phyloP scores from a whole-genome alignment of 768 basidiomycete species.

The Paxillus ammoniavirescens region DNA sequence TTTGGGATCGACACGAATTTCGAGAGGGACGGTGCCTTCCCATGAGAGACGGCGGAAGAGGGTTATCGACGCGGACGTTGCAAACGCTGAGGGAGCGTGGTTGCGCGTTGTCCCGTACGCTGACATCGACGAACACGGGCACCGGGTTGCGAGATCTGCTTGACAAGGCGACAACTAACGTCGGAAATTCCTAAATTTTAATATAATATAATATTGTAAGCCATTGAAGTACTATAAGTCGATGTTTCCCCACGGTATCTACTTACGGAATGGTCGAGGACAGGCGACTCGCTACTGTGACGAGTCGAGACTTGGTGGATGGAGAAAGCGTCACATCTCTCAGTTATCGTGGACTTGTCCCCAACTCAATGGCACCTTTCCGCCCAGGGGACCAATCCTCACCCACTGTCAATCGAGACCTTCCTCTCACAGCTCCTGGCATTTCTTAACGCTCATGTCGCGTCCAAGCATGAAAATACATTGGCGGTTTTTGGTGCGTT shows the following conservation, averaged over 20 bases:
- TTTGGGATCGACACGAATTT: constrained; percentile 85
- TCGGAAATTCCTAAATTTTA: too few relatives aligned
- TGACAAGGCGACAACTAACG: too few relatives aligned
- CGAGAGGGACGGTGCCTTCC: constrained; percentile 88
- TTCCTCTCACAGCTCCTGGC: constrained; percentile 87
- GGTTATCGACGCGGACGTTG: constrained; percentile 63
- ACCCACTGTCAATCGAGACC: constrained; percentile 59
- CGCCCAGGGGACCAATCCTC: constrained; percentile 43
- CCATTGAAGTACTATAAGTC: too few relatives aligned
- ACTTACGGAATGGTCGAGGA: too few relatives aligned
- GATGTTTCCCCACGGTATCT: too few relatives aligned
- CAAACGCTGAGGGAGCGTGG: constrained; percentile 43
- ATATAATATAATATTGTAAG: too few relatives aligned
- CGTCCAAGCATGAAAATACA: constrained; percentile 86
- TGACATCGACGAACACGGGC: constrained; percentile 38
- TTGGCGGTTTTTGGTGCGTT: constrained; percentile 91
- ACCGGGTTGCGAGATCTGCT: neutral
- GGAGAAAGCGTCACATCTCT: constrained; percentile 63
- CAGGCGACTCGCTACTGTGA: too few relatives aligned
- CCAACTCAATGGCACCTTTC: constrained; percentile 86
- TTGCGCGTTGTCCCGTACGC: constrained; percentile 53
- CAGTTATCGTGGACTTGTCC: constrained; percentile 82
- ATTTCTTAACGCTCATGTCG: constrained; percentile 92
- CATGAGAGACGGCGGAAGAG: constrained; percentile 87
- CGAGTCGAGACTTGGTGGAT: constrained; percentile 20